phyloP scores from a whole-genome alignment of 371 early-diverging fungal genomes.

The Syncephalastrum racemosum region DNA sequence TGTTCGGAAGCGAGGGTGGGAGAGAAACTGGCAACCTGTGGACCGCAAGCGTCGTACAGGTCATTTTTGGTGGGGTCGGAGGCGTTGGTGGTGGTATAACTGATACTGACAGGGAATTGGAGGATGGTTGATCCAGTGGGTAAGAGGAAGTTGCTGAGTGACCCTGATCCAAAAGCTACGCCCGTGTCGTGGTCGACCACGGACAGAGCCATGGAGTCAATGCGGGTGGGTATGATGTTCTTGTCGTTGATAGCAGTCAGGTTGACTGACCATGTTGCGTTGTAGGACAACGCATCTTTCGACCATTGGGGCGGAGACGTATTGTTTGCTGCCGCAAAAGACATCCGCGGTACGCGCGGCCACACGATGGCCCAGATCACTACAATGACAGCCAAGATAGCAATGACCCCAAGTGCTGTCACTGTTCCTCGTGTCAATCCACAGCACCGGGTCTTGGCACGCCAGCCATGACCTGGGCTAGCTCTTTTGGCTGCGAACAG shows the following conservation, averaged over 20 bases:
- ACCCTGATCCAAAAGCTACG: conserved; percentile 15
- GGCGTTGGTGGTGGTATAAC: conserved; percentile 17
- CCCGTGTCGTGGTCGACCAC: conserved; percentile 18
- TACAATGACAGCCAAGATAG: conserved; percentile 13
- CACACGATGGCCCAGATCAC: conserved; percentile 45
- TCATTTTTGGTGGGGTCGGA: conserved; percentile 36
- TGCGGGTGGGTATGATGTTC: conserved; percentile 29
- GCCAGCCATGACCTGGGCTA: too few relatives aligned
- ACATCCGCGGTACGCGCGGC: conserved; percentile 34
- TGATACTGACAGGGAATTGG: conserved; percentile 16
- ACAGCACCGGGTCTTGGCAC: too few relatives aligned
- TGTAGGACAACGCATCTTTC: conserved; percentile 9
- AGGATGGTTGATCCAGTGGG: neutral
- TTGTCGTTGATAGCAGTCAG: conserved; percentile 19
- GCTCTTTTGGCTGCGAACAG: too few relatives aligned
- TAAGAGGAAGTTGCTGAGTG: conserved; percentile 12
- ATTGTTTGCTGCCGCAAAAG: conserved; percentile 15
- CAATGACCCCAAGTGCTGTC: too few relatives aligned
- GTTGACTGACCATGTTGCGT: conserved; percentile 21
- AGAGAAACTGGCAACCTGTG: conserved; percentile 15
- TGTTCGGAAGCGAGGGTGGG: conserved; percentile 15
- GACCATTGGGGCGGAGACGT: conserved; percentile 16
- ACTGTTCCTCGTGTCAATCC: too few relatives aligned
- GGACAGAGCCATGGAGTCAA: conserved; percentile 14
- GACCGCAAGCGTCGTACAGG: conserved; percentile 37